Evolutionary conservation across 371 early-diverging fungal species (phyloP).

Genomic region (Encephalitozoon romaleae): DNA sequence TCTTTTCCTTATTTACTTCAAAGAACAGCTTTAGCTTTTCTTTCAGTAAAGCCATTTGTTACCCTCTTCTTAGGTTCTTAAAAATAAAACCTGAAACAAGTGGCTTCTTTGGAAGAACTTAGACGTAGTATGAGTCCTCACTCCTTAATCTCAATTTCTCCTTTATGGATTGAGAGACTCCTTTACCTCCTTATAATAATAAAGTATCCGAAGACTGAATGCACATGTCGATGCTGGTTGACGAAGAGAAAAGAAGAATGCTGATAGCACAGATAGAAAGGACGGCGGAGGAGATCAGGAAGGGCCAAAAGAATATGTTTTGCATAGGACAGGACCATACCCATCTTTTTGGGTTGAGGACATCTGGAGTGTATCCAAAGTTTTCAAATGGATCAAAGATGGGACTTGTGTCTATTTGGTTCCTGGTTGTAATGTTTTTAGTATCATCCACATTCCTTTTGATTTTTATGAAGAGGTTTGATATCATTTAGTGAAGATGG

Average conservation of each 20-base stretch:
- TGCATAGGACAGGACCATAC: background rate
- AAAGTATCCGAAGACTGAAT: background rate
- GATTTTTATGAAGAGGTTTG: background rate
- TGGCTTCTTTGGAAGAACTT: too few relatives aligned
- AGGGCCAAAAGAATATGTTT: background rate
- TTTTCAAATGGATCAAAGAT: background rate
- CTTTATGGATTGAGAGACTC: background rate
- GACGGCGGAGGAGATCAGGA: background rate
- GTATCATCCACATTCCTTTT: background rate
- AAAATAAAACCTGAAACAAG: constrained; percentile 14
- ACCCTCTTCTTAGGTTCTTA: background rate
- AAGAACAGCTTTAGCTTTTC: constrained; percentile 38
- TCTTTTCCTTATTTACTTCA: constrained; percentile 7
- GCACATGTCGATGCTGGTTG: background rate
- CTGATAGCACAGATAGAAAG: background rate
- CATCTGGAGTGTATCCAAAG: background rate
- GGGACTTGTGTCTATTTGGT: background rate
- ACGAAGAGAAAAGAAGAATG: background rate
- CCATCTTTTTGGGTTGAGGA: background rate
- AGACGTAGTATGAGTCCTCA: background rate
- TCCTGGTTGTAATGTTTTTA: background rate
- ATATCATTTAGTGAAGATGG: background rate
- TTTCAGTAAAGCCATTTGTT: constrained; percentile 10
- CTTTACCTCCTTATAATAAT: constrained; percentile 8
- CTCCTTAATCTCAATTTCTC: background rate